Evolutionary conservation across 2,329 filamentous ascomycete species (phyloP).

Genomic region (Aphanocladium album): DNA sequence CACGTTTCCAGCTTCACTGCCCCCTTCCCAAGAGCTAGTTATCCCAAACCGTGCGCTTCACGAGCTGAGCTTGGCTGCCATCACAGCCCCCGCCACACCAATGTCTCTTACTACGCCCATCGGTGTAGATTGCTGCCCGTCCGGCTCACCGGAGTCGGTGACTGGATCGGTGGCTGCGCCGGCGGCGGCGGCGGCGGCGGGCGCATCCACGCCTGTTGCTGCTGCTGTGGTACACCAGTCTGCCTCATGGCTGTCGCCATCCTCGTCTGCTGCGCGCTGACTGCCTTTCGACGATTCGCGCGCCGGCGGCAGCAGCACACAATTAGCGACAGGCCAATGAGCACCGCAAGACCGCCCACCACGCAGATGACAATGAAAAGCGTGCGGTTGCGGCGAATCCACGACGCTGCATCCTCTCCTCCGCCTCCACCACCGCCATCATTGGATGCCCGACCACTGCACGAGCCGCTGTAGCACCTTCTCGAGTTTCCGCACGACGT

Average conservation of each 20-base stretch:
- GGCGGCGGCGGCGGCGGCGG: neutral
- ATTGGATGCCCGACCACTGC: neutral
- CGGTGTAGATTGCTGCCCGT: slow-evolving; percentile 10
- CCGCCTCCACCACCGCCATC: neutral
- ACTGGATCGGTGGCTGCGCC: neutral
- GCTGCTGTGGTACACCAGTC: neutral
- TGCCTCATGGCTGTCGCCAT: slow-evolving; percentile 10
- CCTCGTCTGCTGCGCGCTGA: slow-evolving; percentile 3
- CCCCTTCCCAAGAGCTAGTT: neutral
- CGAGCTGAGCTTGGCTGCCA: neutral
- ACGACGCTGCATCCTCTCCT: neutral
- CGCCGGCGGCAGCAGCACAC: slow-evolving; percentile 3
- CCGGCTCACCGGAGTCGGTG: neutral
- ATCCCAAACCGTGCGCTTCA: neutral
- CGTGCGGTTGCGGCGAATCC: slow-evolving; percentile 6
- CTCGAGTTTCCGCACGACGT: slow-evolving; percentile 66
- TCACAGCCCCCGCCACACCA: neutral
- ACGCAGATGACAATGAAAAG: slow-evolving; percentile 12
- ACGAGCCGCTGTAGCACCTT: slow-evolving; percentile 59
- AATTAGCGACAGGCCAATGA: neutral
- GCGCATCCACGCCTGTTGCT: neutral
- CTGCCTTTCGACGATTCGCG: neutral
- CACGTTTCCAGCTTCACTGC: neutral
- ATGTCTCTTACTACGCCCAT: neutral
- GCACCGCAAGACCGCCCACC: slow-evolving; percentile 7